Evolutionary conservation across 176 grass and related monocot species (phyloP), one percentile per base, ranked within the genome.

Genomic region (Ensete ventricosum): DNA sequence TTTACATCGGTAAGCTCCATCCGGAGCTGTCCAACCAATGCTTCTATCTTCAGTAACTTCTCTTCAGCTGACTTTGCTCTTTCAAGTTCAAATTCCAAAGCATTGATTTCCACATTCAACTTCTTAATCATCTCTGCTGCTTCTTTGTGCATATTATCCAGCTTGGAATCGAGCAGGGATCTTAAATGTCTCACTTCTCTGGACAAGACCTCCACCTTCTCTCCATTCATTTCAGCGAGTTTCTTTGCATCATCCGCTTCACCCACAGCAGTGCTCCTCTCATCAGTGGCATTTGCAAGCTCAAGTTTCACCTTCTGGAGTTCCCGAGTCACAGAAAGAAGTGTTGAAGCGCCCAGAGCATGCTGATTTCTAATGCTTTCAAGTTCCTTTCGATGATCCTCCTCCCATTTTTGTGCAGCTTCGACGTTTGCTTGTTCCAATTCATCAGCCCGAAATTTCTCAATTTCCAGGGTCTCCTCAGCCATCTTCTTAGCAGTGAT

Each of bases 401-500:
- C 86, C 24, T 99, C 86, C 60, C 83, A 84, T 72, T 76, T 88
- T 81, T 94, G 88, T 6, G 88, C 73, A 62, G 85, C 90, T 0
- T 91, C 90, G 6, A 94, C 82, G 59, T 84, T 79, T 0, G 74
- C 84, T 81, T 89, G 82, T 84, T 91, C 96, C 3, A 91, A 81
- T 84, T 99, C 96, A n/a, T 84, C 81, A 0, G 96, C 91, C 9
- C 91, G 79, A 76, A 99, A 99, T 79, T 95, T 95, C 86, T 95
- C 96, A 9, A 99, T 91, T 82, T 99, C 91, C 0, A 81, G 88
- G 69, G 75, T 88, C 76, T 95, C 91, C 77, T 99, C 91, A 1
- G 86, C 91, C 79, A 81, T 84, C 49, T 82, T 79, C 89, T 89
- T 87, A 53, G 91, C 91, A 81, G 81, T 84, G 78, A 89, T 76